Base-by-base conservation (phyloP, 805 yeast species). In the Cyberlindnera euphorbiae region DNA sequence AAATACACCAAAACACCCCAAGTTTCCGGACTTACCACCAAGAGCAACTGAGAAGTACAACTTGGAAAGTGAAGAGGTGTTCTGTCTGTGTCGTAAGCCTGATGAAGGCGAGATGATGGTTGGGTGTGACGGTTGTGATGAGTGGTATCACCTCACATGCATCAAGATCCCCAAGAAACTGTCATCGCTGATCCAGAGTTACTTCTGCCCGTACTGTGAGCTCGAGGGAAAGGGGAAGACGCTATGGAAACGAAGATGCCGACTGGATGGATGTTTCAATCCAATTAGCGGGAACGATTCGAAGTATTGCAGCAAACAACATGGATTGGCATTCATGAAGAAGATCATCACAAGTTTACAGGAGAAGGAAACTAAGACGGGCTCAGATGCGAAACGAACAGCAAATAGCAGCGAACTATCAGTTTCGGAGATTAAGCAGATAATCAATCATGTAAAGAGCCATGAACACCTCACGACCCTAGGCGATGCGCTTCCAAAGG, bases 101-200 rank as follows among this genome's bases (percentile, higher is more conserved):
- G 96, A 89, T 50, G 68, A 71, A 41, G 93, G 89, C 2, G 79
- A 76, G 39, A 62, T 88, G 55, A 89, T 89, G 97, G 82, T 89
- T n/a, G 86, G 83, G 0, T 88, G 97, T 56, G 96, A 88, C 55
- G 89, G 86, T 6, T 89, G 97, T 60, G 96, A 87, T 52, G 96
- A 86, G 40, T 89, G 97, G 97, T 89, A 71, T 54, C 97, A 89
- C 59, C 85, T 88, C 58, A 64, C 62, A 30, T 89, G 97, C 55
- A 74, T 88, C 70, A 69, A 69, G 35, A 54, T 87, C 25, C 68
- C 77, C 34, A 56, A 55, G 8, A 59, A 64, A 36, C 71, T 70
- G 50, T 68, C 73, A 39, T 66, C 69, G 26, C 62, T 87, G 33
- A 78, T 87, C 9, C 67, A 73, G 31, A 71, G 72, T 36, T 88